Base-by-base conservation (phyloP, 192 early-diverging fungal genomes). In the Entomortierella lignicola region DNA sequence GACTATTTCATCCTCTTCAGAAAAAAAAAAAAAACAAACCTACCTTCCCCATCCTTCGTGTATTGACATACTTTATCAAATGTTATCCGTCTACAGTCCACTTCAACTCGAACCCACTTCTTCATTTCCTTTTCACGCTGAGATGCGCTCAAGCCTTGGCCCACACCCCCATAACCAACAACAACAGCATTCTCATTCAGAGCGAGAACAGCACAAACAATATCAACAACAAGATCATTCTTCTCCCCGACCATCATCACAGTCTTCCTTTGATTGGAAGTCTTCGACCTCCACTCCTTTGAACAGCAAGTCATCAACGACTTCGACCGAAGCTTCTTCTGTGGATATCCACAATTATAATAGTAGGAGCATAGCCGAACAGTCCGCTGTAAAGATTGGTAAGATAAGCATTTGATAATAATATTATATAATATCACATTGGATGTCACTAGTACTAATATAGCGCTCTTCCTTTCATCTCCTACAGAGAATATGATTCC, bases 21-120 rank as follows among this genome's bases (percentile, higher is more conserved):
- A n/a, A n/a, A n/a, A n/a, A n/a, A n/a, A n/a, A n/a, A 15, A 41
- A 31, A 2, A 48, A 32, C 21, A 20, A 17, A 3, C 52, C 63
- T 6, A 11, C 25, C 65, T 31, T 47, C 32, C 12, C 18, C 21
- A 23, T 10, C 41, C 34, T 13, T 32, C 32, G 6, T 12, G 1
- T 62, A 66, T 55, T 55, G 48, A 66, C 63, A 43, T 44, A 47
- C 59, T 55, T 47, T 55, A n/a, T 39, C 65, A 59, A 54, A 79
- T 79, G 75, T 62, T 79, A 26, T 79, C 75, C 42, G 75, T 79
- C 48, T 79, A 63, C 52, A 79, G 75, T 50, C 75, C 75, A 10
- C 29, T 65, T 29, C 75, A 69, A 70, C 51, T 70, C 67, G 75
- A 79, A 70, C 31, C 67, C 31, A 70, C 75, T 17, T 70, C 75